A percentile compares a stretch with the other conserved stretches of the same genome.
Conservation (phyloP, 495 filamentous ascomycete species). For the Hyaloscypha hepaticicola region DNA sequence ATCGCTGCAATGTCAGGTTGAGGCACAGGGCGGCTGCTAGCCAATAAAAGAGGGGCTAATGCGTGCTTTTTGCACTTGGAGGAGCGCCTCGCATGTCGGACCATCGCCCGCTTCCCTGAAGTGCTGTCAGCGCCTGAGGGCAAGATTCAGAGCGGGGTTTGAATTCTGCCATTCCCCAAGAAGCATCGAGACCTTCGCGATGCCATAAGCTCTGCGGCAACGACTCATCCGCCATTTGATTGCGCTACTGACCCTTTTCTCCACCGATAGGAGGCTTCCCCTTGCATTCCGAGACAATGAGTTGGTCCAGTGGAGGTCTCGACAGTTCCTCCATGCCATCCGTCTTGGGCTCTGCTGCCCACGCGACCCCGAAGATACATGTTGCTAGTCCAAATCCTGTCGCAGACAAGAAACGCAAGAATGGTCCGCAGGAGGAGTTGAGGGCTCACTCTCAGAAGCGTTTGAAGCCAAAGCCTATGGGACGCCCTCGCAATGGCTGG, state of each 20-base stretch:
- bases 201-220: background rate
- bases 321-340: background rate
- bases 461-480: slow-evolving; percentile 15
- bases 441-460: background rate
- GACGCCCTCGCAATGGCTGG: slow-evolving; percentile 28
- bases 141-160: background rate
- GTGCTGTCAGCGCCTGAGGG: background rate
- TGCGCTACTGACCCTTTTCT: background rate
- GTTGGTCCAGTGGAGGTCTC: background rate
- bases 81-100: no score
- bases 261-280: background rate
- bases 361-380: background rate
- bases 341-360: background rate
- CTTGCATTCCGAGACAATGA: background rate
- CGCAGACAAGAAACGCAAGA: background rate
- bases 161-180: background rate
- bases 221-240: background rate
- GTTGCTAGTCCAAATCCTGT: background rate
- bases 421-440: background rate
- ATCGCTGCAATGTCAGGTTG: no score
- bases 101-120: no score
- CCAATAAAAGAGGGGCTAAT: no score
- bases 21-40: no score
- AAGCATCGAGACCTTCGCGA: background rate
- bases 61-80: no score